Evolutionary conservation across 2,329 filamentous ascomycete genomes (phyloP), one percentile per base, ranked within the genome.

Genomic region (Sclerotinia spermophila): DNA sequence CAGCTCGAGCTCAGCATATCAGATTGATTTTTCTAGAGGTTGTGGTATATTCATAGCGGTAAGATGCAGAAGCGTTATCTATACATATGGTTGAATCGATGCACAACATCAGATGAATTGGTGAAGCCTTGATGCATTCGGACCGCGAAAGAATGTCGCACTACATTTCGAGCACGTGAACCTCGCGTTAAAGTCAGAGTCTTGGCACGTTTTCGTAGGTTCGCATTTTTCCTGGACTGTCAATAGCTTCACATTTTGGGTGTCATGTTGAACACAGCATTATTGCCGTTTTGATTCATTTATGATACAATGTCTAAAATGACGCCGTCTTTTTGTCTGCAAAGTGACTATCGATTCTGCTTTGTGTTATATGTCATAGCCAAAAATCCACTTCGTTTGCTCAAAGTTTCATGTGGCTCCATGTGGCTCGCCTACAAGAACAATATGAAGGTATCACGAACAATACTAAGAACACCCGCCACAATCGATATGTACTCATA

Each of bases 271-370:
- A 51, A 27, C n/a, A 38, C 24, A 53, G 38, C 35, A 40, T 53
- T 10, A 8, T 30, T 24, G 27, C n/a, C 45, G 21, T 53, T 7
- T 62, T 40, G 62, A 40, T 40, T 30, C n/a, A 40, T 53, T 40
- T 53, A 35, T 66, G 27, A 30, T 45, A 53, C 44, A 6, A 38
- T 24, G n/a, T 66, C 30, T 38, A 13, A 30, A 30, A 40, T 17
- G 7, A 30, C 3, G 87, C 77, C 79, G 76, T 75, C 78, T 77
- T 67, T 78, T 74, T 58, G 79, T 74, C 71, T 77, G 76, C 58
- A 71, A 60, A 72, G 76, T 33, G 69, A 65, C 21, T 33, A 40
- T 71, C 56, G 85, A 82, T 78, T 86, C 86, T 40, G 85, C 70
- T 68, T 77, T 82, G 55, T 71, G 73, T n/a, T 56, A 27, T 48